These are phyloP conservation scores for Ophiognomonia clavigignenti-juglandacearum DNA, from an alignment of 2,329 filamentous ascomycete species.

Conservation along the genomic window DNA sequence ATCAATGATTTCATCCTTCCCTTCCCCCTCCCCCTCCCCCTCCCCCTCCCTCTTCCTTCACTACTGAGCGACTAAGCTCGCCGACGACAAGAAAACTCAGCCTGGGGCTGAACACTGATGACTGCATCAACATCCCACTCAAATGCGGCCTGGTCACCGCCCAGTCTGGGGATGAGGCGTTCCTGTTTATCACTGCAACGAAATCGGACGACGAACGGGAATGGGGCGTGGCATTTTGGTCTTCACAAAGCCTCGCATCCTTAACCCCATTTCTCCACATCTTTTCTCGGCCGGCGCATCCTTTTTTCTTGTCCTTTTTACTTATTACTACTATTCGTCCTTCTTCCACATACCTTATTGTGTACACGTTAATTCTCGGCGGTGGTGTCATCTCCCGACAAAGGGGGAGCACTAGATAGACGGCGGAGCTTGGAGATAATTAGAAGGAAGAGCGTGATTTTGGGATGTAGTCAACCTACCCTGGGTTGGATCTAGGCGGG, in stretches of 20 bases:
- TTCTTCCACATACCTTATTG: conserved; percentile 12
- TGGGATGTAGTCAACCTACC: too few relatives aligned
- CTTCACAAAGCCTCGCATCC: too few relatives aligned
- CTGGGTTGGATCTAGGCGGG: too few relatives aligned
- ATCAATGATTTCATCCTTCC: not conserved
- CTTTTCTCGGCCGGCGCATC: too few relatives aligned
- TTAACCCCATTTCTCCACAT: conserved; percentile 1
- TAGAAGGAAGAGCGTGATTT: not conserved
- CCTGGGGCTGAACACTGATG: conserved; percentile 1
- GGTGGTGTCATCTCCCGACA: conserved; percentile 1
- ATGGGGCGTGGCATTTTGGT: too few relatives aligned
- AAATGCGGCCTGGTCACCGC: not conserved
- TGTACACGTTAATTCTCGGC: conserved; percentile 14
- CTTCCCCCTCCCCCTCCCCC: not conserved
- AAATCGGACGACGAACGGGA: too few relatives aligned
- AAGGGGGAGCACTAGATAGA: too few relatives aligned
- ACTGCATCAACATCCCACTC: not conserved
- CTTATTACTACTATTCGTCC: conserved; percentile 1
- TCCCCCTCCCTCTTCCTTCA: not conserved
- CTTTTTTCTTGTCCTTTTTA: too few relatives aligned
- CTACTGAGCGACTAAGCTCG: too few relatives aligned
- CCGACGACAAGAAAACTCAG: not conserved
- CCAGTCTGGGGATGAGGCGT: too few relatives aligned
- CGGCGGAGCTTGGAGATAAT: conserved; percentile 14
- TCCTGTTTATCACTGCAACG: too few relatives aligned